Evolutionary conservation across 805 yeast genomes (phyloP).

Genomic region (Wickerhamiella lipophila): DNA sequence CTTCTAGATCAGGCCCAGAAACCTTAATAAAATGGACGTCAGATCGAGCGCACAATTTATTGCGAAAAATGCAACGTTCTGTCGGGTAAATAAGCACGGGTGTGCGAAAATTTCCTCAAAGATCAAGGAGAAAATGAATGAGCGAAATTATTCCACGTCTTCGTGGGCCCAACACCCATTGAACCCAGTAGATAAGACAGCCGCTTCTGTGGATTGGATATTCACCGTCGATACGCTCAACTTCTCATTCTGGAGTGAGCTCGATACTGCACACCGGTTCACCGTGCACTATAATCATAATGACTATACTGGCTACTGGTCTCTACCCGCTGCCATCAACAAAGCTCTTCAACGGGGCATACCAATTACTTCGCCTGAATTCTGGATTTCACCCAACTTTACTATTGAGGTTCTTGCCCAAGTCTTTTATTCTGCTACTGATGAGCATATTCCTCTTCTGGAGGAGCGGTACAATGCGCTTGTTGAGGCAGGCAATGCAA

Average conservation of each 20-base stretch:
- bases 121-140: slow-evolving; percentile 24
- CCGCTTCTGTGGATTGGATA: slow-evolving; percentile 29
- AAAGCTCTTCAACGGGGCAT: slow-evolving; percentile 32
- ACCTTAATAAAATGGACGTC: slow-evolving; percentile 24
- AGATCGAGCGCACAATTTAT: slow-evolving; percentile 23
- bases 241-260: slow-evolving; percentile 35
- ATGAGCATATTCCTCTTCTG: slow-evolving; percentile 29
- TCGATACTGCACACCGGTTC: slow-evolving; percentile 26
- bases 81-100: slow-evolving; percentile 21
- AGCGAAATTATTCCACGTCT: slow-evolving; percentile 25
- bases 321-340: slow-evolving; percentile 33
- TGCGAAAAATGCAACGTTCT: slow-evolving; percentile 23
- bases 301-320: slow-evolving; percentile 36
- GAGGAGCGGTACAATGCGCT: slow-evolving; percentile 27
- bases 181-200: slow-evolving; percentile 23
- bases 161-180: slow-evolving; percentile 31
- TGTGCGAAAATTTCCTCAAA: slow-evolving; percentile 27
- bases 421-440: slow-evolving; percentile 28
- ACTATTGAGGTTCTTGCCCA: slow-evolving; percentile 20
- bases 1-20: not conserved
- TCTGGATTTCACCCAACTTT: slow-evolving; percentile 27
- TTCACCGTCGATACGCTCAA: slow-evolving; percentile 33
- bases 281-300: slow-evolving; percentile 27
- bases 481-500: slow-evolving; percentile 29
- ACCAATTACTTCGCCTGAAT: slow-evolving; percentile 29